These are phyloP conservation scores for Hypoxylon rickii DNA, from an alignment of 495 filamentous ascomycete genomes.

Conservation along the genomic window DNA sequence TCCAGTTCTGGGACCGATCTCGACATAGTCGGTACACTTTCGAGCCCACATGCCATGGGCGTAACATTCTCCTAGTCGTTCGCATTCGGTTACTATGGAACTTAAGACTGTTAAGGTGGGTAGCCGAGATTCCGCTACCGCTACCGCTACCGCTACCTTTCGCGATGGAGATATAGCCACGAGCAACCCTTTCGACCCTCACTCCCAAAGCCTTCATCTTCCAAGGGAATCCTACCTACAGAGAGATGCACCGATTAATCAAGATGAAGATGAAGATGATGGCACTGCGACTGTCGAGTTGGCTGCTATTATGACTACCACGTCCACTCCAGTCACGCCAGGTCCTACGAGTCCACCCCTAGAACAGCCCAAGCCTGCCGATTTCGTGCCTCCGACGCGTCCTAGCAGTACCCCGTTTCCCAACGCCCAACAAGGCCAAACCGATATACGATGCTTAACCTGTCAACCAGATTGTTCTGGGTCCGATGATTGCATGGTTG, in stretches of 20 bases:
- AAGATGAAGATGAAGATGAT: slow-evolving; percentile 45
- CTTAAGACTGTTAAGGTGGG: slow-evolving; percentile 26
- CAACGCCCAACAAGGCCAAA: slow-evolving; percentile 52
- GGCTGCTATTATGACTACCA: slow-evolving; percentile 54
- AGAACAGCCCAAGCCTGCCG: slow-evolving; percentile 48
- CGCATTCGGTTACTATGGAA: slow-evolving; percentile 14
- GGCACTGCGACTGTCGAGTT: slow-evolving; percentile 50
- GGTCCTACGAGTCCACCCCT: slow-evolving; percentile 58
- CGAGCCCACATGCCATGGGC: slow-evolving; percentile 27
- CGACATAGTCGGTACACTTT: slow-evolving; percentile 4
- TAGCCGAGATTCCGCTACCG: slow-evolving; percentile 23
- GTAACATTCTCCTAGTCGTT: slow-evolving; percentile 14
- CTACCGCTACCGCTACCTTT: no score
- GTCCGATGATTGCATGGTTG: slow-evolving; percentile 29
- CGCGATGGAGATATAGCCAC: slow-evolving; percentile 25
- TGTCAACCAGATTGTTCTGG: slow-evolving; percentile 40
- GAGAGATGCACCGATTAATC: slow-evolving; percentile 31
- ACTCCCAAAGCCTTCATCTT: slow-evolving; percentile 32
- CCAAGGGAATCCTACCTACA: slow-evolving; percentile 34
- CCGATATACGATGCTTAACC: slow-evolving; percentile 46
- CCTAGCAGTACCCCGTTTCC: slow-evolving; percentile 63
- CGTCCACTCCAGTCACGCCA: slow-evolving; percentile 57
- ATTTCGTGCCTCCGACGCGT: slow-evolving; percentile 56
- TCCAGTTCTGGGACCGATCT: slow-evolving; percentile 1
- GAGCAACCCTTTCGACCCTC: slow-evolving; percentile 22